These are phyloP conservation scores for Oryza coarctata DNA, from an alignment of 176 grass and related monocot species.

Conservation along the genomic window DNA sequence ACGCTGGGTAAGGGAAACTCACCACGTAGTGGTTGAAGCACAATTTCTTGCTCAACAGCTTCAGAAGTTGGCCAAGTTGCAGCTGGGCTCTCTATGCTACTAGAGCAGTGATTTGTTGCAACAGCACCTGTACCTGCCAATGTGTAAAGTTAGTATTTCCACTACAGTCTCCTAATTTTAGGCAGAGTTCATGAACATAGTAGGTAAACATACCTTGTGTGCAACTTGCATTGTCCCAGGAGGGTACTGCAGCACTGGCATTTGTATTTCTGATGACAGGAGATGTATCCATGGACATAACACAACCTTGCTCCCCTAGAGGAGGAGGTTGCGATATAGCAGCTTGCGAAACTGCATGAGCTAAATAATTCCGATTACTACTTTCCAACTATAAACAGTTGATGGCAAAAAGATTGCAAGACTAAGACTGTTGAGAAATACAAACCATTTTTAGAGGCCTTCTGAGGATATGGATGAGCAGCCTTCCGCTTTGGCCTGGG, in stretches of 20 bases:
- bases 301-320: conserved; percentile 41
- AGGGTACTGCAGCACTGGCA: conserved; percentile 24
- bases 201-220: conserved; percentile 41
- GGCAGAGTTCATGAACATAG: background rate
- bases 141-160: conserved; percentile 27
- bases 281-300: conserved; percentile 49
- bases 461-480: conserved; percentile 96
- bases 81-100: conserved; percentile 65
- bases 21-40: conserved; percentile 51
- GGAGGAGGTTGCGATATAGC: conserved; percentile 36
- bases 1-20: conserved; percentile 22
- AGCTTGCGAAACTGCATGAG: conserved; percentile 32
- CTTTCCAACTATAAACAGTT: background rate
- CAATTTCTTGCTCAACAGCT: conserved; percentile 71
- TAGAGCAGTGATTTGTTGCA: conserved; percentile 72
- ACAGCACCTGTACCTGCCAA: conserved; percentile 31
- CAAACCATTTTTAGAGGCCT: conserved; percentile 79
- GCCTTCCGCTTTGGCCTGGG: conserved; percentile 95
- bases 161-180: background rate
- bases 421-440: background rate
- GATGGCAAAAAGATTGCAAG: background rate
- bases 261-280: conserved; percentile 29
- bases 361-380: conserved; percentile 29
- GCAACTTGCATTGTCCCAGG: conserved; percentile 48
- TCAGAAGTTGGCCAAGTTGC: conserved; percentile 53